Base-by-base conservation (phyloP, 1,284 basidiomycete species). In the Golubevia sp. region DNA sequence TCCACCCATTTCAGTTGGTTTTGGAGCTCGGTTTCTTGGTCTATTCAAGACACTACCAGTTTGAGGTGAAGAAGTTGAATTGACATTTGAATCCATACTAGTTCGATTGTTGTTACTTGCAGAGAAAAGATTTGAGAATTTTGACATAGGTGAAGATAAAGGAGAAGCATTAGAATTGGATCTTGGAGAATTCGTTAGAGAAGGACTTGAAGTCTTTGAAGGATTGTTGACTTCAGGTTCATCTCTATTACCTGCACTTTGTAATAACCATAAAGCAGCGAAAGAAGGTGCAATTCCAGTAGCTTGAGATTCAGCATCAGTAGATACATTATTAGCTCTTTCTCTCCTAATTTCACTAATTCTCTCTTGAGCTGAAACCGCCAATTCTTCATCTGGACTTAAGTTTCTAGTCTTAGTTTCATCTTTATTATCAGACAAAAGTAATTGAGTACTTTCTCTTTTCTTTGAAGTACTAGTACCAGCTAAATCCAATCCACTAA, bases 241-340 rank as follows among this genome's bases (percentile, higher is more conserved):
- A 3, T 61, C 21, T 18, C 48, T 26, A 7, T 57, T 60, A 21
- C 60, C 56, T 13, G 61, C 58, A 26, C 69, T 67, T 34, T 73
- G 72, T 24, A 74, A 63, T 13, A 78, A 60, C 74, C 76, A 78
- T 1, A 73, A 53, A n/a, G 74, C 76, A 21, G 76, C 74, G 49
- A 78, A 57, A 59, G 71, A 74, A 2, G 74, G 71, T 0, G 73
- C 76, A 21, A 79, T 34, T 34, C 30, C 30, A 34, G 30, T 34
- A 34, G 30, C 30, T 34, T 34, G 30, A 18, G 61, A 57, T 2
- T 58, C 58, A 7, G n/a, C 56, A 21, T 55, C 50, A 13, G 59
- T 34, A 52, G 54, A 53, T 21, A 8, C 26, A 15, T 54, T 66
- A 18, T 71, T 66, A 13, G 68, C 73, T 3, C 75, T 62, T 38